These are phyloP conservation scores for Kalaharituber pfeilii DNA, from an alignment of 2,329 filamentous ascomycete species.

Conservation along the genomic window DNA sequence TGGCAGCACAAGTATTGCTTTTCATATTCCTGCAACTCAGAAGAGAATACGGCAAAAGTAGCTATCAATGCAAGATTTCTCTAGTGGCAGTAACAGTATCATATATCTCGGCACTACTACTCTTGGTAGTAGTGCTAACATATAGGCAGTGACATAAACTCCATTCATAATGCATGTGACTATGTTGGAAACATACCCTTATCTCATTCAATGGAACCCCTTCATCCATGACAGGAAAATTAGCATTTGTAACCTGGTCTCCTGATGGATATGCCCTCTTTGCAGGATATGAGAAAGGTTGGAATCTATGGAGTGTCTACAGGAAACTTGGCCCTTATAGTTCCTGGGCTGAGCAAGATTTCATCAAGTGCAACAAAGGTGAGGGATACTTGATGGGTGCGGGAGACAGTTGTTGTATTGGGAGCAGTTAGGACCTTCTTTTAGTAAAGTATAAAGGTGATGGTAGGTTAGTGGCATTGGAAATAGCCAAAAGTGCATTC, in stretches of 20 bases:
- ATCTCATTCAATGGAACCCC: conserved; percentile 63
- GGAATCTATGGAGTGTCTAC: conserved; percentile 95
- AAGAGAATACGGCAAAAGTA: conserved; percentile 49
- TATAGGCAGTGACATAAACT: conserved; percentile 44
- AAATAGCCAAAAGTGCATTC: conserved; percentile 87
- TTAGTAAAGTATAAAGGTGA: conserved; percentile 21
- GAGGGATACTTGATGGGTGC: conserved; percentile 77
- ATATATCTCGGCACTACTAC: neutral
- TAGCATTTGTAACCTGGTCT: conserved; percentile 69
- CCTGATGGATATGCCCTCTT: conserved; percentile 94
- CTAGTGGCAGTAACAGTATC: conserved; percentile 61
- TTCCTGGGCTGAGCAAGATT: conserved; percentile 50
- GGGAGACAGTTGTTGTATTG: conserved; percentile 65
- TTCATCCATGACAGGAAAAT: conserved; percentile 46
- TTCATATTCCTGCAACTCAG: conserved; percentile 47
- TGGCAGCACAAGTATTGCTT: conserved; percentile 46
- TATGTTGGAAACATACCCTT: conserved; percentile 82
- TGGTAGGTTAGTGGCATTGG: conserved; percentile 66
- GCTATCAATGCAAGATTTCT: conserved; percentile 85
- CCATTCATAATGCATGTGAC: conserved; percentile 83
- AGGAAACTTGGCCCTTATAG: conserved; percentile 76
- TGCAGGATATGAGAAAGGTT: conserved; percentile 78
- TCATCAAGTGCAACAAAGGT: conserved; percentile 44
- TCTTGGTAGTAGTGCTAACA: conserved; percentile 5
- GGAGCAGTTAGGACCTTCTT: conserved; percentile 70